Evolutionary conservation across 2,329 filamentous ascomycete genomes (phyloP).

Genomic region (Sphaerulina vaccinii): DNA sequence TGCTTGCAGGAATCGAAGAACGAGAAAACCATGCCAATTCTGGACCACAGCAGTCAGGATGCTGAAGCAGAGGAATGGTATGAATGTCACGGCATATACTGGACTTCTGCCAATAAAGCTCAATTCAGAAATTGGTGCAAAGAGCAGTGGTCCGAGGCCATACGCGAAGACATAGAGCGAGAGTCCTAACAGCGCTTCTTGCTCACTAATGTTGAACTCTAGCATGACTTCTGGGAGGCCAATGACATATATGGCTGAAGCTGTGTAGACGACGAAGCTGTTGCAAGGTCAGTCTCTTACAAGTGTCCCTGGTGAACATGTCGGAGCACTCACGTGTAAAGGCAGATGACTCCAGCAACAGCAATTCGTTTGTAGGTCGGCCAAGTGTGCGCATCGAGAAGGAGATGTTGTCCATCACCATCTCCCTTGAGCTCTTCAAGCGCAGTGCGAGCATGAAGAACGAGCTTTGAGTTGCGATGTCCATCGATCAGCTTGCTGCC

Average conservation of each 20-base stretch:
- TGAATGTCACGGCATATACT: conserved; percentile 11
- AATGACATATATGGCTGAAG: conserved; percentile 4
- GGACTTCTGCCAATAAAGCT: conserved; percentile 16
- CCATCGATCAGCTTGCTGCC: too few species aligned
- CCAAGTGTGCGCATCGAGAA: too few species aligned
- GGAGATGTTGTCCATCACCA: too few species aligned
- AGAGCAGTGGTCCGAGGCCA: conserved; percentile 20
- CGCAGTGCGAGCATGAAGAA: too few species aligned
- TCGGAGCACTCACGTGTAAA: neutral
- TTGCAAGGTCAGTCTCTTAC: neutral
- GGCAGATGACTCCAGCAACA: neutral
- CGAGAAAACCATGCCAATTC: conserved; percentile 41
- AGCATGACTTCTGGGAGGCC: conserved; percentile 1
- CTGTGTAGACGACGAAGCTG: conserved; percentile 1
- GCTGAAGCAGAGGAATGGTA: conserved; percentile 8
- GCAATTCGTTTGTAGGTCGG: too few species aligned
- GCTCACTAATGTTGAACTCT: conserved; percentile 4
- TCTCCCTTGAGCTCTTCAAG: too few species aligned
- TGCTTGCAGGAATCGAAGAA: conserved; percentile 61
- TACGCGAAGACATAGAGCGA: conserved; percentile 6
- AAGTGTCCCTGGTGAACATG: too few species aligned
- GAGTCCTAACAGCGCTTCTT: conserved; percentile 7
- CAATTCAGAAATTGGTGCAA: conserved; percentile 17
- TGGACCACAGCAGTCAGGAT: conserved; percentile 32
- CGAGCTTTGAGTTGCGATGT: too few species aligned